A percentile compares a stretch with the other conserved stretches of the same genome.
Evolutionary conservation across 495 filamentous ascomycete species (phyloP).

Genomic region (Gamarada debralockiae): DNA sequence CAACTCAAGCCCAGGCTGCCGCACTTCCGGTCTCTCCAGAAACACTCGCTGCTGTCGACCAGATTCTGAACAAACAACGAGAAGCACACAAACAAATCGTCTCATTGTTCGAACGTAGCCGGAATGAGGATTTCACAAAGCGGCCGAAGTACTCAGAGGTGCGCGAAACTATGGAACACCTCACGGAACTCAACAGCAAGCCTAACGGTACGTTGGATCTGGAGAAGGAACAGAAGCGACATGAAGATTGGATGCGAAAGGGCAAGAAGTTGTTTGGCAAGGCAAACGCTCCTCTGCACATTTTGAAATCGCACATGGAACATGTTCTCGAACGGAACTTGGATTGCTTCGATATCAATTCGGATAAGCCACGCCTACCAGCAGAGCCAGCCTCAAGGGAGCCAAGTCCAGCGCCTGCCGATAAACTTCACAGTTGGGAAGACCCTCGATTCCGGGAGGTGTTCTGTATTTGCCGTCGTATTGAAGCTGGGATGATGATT

Average conservation of each 20-base stretch:
- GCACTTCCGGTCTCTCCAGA: constrained; percentile 77
- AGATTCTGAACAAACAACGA: constrained; percentile 92
- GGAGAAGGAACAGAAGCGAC: constrained; percentile 90
- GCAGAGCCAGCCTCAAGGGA: constrained; percentile 90
- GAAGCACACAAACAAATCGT: constrained; percentile 88
- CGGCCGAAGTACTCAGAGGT: constrained; percentile 90
- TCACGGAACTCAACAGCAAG: constrained; percentile 87
- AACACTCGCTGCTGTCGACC: constrained; percentile 79
- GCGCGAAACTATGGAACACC: constrained; percentile 77
- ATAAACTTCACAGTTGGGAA: constrained; percentile 38
- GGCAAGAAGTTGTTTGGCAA: constrained; percentile 99
- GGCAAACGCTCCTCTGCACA: constrained; percentile 94
- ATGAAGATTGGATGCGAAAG: constrained; percentile 99
- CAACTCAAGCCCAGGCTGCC: constrained; percentile 65
- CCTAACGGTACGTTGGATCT: constrained; percentile 87
- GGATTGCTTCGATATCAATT: constrained; percentile 85
- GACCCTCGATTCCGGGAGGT: constrained; percentile 65
- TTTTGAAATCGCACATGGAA: constrained; percentile 89
- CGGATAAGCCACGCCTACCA: constrained; percentile 80
- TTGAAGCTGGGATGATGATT: constrained; percentile 98
- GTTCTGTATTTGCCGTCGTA: constrained; percentile 93
- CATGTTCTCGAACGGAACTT: constrained; percentile 84
- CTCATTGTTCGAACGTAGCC: constrained; percentile 72
- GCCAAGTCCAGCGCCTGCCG: constrained; percentile 64
- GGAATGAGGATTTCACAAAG: constrained; percentile 67